Evolutionary conservation across 441 rosid species (phyloP), one percentile per base, ranked within the genome.

Genomic region (Populus hybrid): DNA sequence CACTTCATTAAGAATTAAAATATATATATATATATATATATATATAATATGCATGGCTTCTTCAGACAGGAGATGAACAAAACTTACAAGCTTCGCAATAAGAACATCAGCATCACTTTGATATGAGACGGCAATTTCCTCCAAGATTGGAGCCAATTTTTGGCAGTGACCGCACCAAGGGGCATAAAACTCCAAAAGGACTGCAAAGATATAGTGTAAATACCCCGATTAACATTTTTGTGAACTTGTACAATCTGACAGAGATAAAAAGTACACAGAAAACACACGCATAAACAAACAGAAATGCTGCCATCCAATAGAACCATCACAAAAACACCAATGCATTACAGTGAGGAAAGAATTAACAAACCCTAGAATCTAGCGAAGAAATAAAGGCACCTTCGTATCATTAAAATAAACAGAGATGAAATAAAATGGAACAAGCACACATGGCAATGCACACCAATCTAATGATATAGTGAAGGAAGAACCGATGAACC

Each of bases 151-250:
- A 6, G 98, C 99, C 84, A 96, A 77, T 50, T 89, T 85, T 78
- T 94, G 86, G 93, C 98, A 94, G 80, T 96, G 98, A 78, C 99
- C 98, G 77, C 98, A 94, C 99, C 99, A 93, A 0, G 98, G 98
- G 64, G 99, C 98, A 76, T 96, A 96, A 79, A 96, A 94, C 85
- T 94, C 99, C 9, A 96, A 76, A 68, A 96, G 85, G 73, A 96
- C 99, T 96, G 92, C 87, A 87, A 9, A 26, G 38, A 38, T 72
- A 63, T 77, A 61, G 66, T 14, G 50, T 8, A 20, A 84, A 28
- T 66, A 67, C 28, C 26, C 65, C 38, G 26, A 5, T 56, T 56
- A 16, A 24, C 29, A 28, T 11, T 33, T 33, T 33, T 18, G 21
- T 53, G 63, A 20, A 56, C 63, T 18, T 18, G 23, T 56, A 20